Base-by-base conservation (phyloP, 805 yeast genomes). In the Lipomyces mesembrius region DNA sequence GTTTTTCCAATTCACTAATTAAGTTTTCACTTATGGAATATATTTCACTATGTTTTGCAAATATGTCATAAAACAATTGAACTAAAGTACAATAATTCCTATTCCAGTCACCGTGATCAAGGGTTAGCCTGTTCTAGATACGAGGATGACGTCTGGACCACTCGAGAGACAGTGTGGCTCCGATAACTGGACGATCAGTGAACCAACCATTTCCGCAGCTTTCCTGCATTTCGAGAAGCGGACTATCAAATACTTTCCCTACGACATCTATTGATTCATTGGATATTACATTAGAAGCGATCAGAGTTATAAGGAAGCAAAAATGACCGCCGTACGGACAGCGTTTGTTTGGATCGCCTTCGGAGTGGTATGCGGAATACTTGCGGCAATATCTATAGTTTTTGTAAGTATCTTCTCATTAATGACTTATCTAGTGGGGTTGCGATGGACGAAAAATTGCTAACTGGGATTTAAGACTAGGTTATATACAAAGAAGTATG, bases 301-400 rank as follows among this genome's bases (percentile, higher is more conserved):
- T 43, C 22, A 11, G 22, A 43, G 22, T 43, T 17, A 17, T 7
- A 17, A 43, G 49, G 17, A 12, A 43, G 22, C 37, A 39, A 57
- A 17, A 34, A 66, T 66, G 67, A 66, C 71, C 27, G 70, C 70
- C 12, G 71, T 65, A 22, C 66, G 69, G 37, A 68, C 71, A 46
- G 68, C 71, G 8, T 68, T 68, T 54, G 64, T 68, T 22, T 70
- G 72, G 72, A 68, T 70, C 52, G 72, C 72, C n/a, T 70, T 70
- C 39, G 72, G 69, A 52, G 72, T 68, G 35, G 72, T 66, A 3
- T 70, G 68, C 51, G 72, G 65, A 1, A 32, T 70, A 29, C 64
- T 70, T 8, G 63, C 69, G 4, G 59, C 63, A 12, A 55, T 70
- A 8, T 68, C 72, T 7, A 61, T 68, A 43, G 46, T 68, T 5